Conservation (phyloP, 345 rosid species). For the Tarenaya hassleriana region DNA sequence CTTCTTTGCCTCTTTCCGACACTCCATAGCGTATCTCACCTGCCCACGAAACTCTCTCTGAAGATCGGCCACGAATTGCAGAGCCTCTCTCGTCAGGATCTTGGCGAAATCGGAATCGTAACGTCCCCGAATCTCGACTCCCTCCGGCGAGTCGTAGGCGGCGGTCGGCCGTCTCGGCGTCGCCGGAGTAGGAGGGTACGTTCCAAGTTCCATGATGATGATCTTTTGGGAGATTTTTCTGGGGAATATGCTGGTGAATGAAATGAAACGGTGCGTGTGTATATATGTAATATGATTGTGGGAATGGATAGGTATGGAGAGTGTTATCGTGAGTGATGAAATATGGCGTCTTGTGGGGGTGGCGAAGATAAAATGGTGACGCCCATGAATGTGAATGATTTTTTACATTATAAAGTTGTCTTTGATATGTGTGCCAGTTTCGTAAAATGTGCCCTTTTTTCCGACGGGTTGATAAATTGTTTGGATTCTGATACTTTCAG, state of each 20-base stretch:
- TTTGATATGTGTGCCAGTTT: too few relatives aligned
- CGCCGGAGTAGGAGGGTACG: conserved; percentile 7
- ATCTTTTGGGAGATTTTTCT: neutral
- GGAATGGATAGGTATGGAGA: conserved; percentile 20
- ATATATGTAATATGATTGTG: conserved; percentile 20
- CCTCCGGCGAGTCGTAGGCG: conserved; percentile 55
- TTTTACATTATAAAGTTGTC: too few relatives aligned
- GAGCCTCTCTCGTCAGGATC: conserved; percentile 64
- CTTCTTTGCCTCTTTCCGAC: conserved; percentile 56
- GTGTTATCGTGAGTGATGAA: neutral
- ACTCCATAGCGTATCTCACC: conserved; percentile 68
- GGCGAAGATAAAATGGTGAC: too few relatives aligned
- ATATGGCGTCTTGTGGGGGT: too few relatives aligned
- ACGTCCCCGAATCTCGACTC: conserved; percentile 73
- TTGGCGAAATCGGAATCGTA: conserved; percentile 54
- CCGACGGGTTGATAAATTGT: too few relatives aligned
- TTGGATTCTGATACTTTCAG: too few relatives aligned
- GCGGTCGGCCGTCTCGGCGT: conserved; percentile 26
- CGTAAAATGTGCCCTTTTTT: too few relatives aligned
- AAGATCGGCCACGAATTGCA: conserved; percentile 70
- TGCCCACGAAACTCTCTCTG: conserved; percentile 69
- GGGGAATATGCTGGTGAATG: conserved; percentile 4
- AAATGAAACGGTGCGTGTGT: conserved; percentile 1
- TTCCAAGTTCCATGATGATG: neutral
- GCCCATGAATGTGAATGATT: too few relatives aligned